phyloP scores from a whole-genome alignment of 1,284 basidiomycete genomes.

The Irpex sp. region DNA sequence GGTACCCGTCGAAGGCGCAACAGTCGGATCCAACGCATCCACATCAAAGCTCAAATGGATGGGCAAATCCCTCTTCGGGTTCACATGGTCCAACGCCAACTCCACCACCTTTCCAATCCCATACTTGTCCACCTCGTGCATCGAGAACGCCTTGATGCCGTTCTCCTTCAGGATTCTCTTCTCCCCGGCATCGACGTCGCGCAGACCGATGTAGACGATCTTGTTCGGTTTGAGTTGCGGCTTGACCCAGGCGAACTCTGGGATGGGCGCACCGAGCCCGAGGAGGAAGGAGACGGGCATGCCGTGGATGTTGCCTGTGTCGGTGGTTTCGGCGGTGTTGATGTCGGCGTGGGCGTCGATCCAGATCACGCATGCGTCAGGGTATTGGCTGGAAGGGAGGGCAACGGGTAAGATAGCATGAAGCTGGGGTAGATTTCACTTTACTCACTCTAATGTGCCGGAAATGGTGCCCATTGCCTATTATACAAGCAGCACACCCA shows the following conservation, averaged over 20 bases:
- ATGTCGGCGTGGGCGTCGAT: constrained; percentile 94
- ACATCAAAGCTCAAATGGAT: constrained; percentile 98
- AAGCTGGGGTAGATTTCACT: constrained; percentile 5
- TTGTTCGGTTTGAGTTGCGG: constrained; percentile 69
- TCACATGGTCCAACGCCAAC: constrained; percentile 93
- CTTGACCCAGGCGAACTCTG: constrained; percentile 81
- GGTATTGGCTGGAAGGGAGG: constrained; percentile 47
- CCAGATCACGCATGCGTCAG: constrained; percentile 88
- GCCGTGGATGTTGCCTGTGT: constrained; percentile 93
- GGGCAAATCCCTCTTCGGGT: constrained; percentile 78
- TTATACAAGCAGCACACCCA: background rate
- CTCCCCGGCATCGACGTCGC: constrained; percentile 91
- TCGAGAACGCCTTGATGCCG: constrained; percentile 92
- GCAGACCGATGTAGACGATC: constrained; percentile 92
- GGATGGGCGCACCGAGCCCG: constrained; percentile 54
- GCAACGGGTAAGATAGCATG: background rate
- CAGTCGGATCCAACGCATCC: constrained; percentile 90
- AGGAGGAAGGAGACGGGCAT: constrained; percentile 97
- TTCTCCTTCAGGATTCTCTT: constrained; percentile 85
- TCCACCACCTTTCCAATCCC: constrained; percentile 96
- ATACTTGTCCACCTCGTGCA: constrained; percentile 98
- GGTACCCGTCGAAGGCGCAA: constrained; percentile 95
- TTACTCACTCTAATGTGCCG: constrained; percentile 68
- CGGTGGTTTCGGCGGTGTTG: constrained; percentile 87
- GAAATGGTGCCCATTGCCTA: constrained; percentile 92